These are phyloP conservation scores for Graphilbum sp. DNA, from an alignment of 2,329 filamentous ascomycete species.

Conservation along the genomic window DNA sequence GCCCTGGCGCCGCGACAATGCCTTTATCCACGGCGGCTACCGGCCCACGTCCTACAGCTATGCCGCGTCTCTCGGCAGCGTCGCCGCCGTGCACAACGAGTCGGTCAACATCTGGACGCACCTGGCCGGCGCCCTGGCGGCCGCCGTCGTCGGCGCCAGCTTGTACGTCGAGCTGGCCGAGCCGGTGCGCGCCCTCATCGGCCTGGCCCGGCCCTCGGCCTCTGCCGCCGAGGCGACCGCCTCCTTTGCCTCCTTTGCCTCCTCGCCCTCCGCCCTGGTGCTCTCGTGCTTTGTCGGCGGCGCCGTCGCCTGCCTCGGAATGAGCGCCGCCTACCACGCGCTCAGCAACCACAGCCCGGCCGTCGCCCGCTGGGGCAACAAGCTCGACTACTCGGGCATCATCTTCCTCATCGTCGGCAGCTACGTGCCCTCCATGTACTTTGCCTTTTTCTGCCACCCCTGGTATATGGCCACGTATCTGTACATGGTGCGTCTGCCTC, in stretches of 20 bases:
- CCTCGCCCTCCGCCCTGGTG: slow-evolving; percentile 23
- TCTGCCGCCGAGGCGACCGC: neutral
- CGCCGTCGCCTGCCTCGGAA: slow-evolving; percentile 55
- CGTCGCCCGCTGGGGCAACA: slow-evolving; percentile 74
- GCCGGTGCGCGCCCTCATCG: neutral
- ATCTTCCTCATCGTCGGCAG: slow-evolving; percentile 82
- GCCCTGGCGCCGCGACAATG: slow-evolving; percentile 42
- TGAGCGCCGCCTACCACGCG: slow-evolving; percentile 75
- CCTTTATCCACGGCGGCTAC: slow-evolving; percentile 37
- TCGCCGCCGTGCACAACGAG: slow-evolving; percentile 43
- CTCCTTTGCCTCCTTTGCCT: too few species aligned
- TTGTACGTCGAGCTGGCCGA: slow-evolving; percentile 26
- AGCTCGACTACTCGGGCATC: slow-evolving; percentile 89
- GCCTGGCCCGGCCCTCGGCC: neutral
- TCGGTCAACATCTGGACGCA: slow-evolving; percentile 49
- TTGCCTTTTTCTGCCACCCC: slow-evolving; percentile 62
- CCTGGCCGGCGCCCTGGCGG: slow-evolving; percentile 46
- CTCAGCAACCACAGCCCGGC: slow-evolving; percentile 68
- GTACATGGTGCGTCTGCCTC: slow-evolving; percentile 40
- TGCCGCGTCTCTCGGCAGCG: slow-evolving; percentile 25
- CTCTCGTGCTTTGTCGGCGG: slow-evolving; percentile 70
- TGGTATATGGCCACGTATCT: slow-evolving; percentile 55
- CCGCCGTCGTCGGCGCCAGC: slow-evolving; percentile 31
- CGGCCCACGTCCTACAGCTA: slow-evolving; percentile 33
- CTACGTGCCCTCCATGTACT: slow-evolving; percentile 78